Evolutionary conservation across 371 early-diverging fungal genomes (phyloP).

Genomic region (Rhizopus sp.): DNA sequence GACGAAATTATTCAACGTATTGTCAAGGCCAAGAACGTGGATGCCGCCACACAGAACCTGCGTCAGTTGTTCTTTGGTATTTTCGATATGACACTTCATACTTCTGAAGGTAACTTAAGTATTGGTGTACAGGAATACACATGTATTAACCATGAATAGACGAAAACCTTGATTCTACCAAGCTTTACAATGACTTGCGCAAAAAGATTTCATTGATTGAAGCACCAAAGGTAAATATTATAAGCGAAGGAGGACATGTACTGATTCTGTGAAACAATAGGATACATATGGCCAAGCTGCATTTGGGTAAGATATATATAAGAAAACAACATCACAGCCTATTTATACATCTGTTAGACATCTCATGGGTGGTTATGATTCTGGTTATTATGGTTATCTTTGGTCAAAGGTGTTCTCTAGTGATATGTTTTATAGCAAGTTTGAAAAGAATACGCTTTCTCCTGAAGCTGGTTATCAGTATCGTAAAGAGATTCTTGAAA

Average conservation of each 20-base stretch:
- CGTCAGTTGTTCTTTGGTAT: slow-evolving; percentile 80
- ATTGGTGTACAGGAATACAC: neutral
- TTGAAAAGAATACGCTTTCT: slow-evolving; percentile 62
- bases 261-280: slow-evolving; percentile 11
- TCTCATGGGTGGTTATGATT: slow-evolving; percentile 86
- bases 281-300: slow-evolving; percentile 53
- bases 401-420: slow-evolving; percentile 86
- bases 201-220: slow-evolving; percentile 63
- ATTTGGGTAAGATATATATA: slow-evolving; percentile 41
- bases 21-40: slow-evolving; percentile 73
- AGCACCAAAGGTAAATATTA: slow-evolving; percentile 38
- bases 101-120: slow-evolving; percentile 38
- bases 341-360: slow-evolving; percentile 49
- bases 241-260: slow-evolving; percentile 7
- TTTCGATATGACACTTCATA: slow-evolving; percentile 77
- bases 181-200: slow-evolving; percentile 65
- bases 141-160: slow-evolving; percentile 17
- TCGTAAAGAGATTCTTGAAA: slow-evolving; percentile 65
- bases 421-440: slow-evolving; percentile 83
- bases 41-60: slow-evolving; percentile 71
- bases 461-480: slow-evolving; percentile 61
- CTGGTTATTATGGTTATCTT: slow-evolving; percentile 67
- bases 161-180: slow-evolving; percentile 55
- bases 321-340: neutral
- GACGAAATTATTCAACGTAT: slow-evolving; percentile 70